These are phyloP conservation scores for Cordyceps tenuipes DNA, from an alignment of 2,329 filamentous ascomycete species.

Conservation along the genomic window DNA sequence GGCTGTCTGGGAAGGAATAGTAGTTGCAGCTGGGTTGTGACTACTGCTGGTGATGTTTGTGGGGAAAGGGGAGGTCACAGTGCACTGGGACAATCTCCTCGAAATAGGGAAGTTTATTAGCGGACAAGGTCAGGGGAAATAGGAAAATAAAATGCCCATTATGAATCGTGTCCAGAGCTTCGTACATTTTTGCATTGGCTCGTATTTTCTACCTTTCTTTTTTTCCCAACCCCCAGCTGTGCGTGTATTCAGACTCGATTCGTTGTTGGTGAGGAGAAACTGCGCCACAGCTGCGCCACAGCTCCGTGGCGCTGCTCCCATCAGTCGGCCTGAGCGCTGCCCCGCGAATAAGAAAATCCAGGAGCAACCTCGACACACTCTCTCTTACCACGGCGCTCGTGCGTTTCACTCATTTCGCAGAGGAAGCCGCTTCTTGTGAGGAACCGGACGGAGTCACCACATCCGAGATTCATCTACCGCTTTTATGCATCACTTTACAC, in stretches of 20 bases:
- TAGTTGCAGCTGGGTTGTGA: not conserved
- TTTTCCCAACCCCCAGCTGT: too few species aligned
- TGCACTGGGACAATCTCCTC: too few species aligned
- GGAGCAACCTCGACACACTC: slow-evolving; percentile 11
- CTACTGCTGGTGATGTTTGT: too few species aligned
- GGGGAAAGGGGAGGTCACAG: too few species aligned
- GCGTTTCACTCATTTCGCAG: slow-evolving; percentile 11
- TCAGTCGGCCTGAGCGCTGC: not conserved
- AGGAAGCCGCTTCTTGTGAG: slow-evolving; percentile 10
- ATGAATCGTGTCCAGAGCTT: too few species aligned
- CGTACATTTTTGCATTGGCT: too few species aligned
- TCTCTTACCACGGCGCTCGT: slow-evolving; percentile 5
- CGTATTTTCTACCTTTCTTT: too few species aligned
- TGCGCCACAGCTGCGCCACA: slow-evolving; percentile 1
- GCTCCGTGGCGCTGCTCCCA: not conserved
- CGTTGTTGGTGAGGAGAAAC: not conserved
- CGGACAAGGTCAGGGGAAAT: too few species aligned
- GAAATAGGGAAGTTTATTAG: too few species aligned
- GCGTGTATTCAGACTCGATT: too few species aligned
- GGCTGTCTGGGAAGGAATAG: not conserved
- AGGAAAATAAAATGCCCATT: too few species aligned
- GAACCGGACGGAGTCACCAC: not conserved
- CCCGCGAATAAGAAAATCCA: slow-evolving; percentile 11
- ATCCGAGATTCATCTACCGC: not conserved
- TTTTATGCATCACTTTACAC: not conserved